Evolutionary conservation across 2,329 filamentous ascomycete genomes (phyloP).

Genomic region (Alternaria sp.): DNA sequence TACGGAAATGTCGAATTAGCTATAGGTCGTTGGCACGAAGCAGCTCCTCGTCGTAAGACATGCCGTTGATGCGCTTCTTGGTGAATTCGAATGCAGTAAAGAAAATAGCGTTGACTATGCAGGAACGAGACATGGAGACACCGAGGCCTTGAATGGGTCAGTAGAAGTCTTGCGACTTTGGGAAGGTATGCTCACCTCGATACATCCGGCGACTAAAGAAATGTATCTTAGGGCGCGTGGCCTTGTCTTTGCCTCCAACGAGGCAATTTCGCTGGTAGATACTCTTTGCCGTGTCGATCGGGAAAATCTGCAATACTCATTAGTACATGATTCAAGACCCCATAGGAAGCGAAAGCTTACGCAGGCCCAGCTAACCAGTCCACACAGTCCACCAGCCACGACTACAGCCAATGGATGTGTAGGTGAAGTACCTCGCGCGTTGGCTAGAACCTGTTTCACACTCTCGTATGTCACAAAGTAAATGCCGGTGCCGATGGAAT

Average conservation of each 20-base stretch:
- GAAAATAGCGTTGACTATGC: conserved; percentile 85
- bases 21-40: conserved; percentile 35
- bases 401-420: conserved; percentile 81
- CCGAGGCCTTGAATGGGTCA: conserved; percentile 60
- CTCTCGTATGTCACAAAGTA: conserved; percentile 93
- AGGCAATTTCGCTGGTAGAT: conserved; percentile 85
- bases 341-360: conserved; percentile 55
- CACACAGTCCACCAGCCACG: conserved; percentile 79
- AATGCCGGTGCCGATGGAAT: conserved; percentile 81
- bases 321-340: neutral
- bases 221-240: conserved; percentile 69
- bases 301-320: conserved; percentile 54
- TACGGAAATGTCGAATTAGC: neutral
- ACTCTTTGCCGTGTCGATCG: conserved; percentile 82
- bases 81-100: conserved; percentile 87
- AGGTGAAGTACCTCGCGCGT: conserved; percentile 74
- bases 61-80: conserved; percentile 64
- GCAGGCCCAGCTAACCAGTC: conserved; percentile 83
- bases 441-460: conserved; percentile 80
- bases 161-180: neutral
- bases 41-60: conserved; percentile 48
- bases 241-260: conserved; percentile 67
- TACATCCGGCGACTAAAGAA: conserved; percentile 83
- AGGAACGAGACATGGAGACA: conserved; percentile 83
- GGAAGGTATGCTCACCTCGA: conserved; percentile 60